Conservation (phyloP, 352 stramenopile genomes). For the Phytophthora sp. region DNA sequence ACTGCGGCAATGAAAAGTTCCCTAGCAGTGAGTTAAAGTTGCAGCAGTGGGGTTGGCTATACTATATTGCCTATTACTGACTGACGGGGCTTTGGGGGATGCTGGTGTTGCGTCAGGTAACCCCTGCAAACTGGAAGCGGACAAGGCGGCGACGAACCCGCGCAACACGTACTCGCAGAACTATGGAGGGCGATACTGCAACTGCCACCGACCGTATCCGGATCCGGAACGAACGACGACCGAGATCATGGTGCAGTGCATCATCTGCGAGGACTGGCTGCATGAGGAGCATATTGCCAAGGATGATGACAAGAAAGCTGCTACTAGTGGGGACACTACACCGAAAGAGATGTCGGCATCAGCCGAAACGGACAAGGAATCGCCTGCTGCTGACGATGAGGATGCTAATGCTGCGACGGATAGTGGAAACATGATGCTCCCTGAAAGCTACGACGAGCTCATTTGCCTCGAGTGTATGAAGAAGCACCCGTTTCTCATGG, state of each 20-base stretch:
- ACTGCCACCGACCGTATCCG: slow-evolving; percentile 76
- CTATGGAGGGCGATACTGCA: slow-evolving; percentile 70
- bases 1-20: slow-evolving; percentile 77
- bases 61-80: slow-evolving; percentile 5
- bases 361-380: slow-evolving; percentile 17
- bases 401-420: slow-evolving; percentile 9
- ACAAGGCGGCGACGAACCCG: slow-evolving; percentile 58
- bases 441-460: slow-evolving; percentile 67
- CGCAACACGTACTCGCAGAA: slow-evolving; percentile 80
- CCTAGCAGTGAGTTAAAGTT: slow-evolving; percentile 32
- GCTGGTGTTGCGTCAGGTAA: too few species aligned
- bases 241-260: slow-evolving; percentile 80
- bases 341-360: background rate
- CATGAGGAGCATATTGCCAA: slow-evolving; percentile 73
- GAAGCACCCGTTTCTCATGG: slow-evolving; percentile 67
- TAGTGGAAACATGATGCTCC: slow-evolving; percentile 8
- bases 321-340: background rate
- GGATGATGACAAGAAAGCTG: background rate
- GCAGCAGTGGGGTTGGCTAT: background rate
- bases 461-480: slow-evolving; percentile 71
- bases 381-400: background rate
- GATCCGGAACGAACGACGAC: slow-evolving; percentile 69
- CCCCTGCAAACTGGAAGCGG: slow-evolving; percentile 58
- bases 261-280: slow-evolving; percentile 83
- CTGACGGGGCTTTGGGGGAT: too few species aligned